Evolutionary conservation across 331 rosid genomes (phyloP), one percentile per base, ranked within the genome.

Genomic region (Acacia concinna): DNA sequence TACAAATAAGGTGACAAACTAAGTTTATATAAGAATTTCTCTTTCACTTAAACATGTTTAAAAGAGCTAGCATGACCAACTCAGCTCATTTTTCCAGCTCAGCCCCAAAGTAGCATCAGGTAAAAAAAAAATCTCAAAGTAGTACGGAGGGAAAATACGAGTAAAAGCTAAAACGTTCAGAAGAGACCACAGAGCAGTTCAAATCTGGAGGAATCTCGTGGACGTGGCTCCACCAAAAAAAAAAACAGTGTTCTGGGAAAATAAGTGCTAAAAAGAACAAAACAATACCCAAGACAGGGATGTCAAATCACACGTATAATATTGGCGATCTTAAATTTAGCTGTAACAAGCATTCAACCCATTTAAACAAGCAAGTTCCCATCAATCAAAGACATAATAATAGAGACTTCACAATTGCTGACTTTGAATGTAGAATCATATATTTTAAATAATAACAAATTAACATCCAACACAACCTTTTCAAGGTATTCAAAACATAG

Each of bases 321-420:
- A 4, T 51, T 25, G 13, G 62, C 17, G 14, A n/a, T 41, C 70
- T 47, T 15, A 1, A 18, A 47, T 68, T 54, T 74, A n/a, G n/a
- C n/a, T n/a, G 56, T 31, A 79, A 81, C 79, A 79, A 49, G 49
- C 74, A 83, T 81, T 81, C 74, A 77, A 56, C 85, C 47, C 78
- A 54, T 80, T 86, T 78, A 83, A 78, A 81, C 87, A 82, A 84
- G 62, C 66, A 68, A 74, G 79, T 69, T 82, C 75, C 81, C 64
- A 54, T 73, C 69, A 87, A n/a, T n/a, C n/a, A n/a, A n/a, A 73
- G 82, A 89, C 80, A 51, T 21, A 8, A 21, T 54, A n/a, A 7
- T 80, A 83, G 81, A 81, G 64, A 87, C 82, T 86, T 84, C 89
- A 85, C 79, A 81, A 77, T 81, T 84, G 75, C 71, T 79, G 81